phyloP scores from a whole-genome alignment of 1,284 basidiomycete genomes.

The Volvariella volvacea region DNA sequence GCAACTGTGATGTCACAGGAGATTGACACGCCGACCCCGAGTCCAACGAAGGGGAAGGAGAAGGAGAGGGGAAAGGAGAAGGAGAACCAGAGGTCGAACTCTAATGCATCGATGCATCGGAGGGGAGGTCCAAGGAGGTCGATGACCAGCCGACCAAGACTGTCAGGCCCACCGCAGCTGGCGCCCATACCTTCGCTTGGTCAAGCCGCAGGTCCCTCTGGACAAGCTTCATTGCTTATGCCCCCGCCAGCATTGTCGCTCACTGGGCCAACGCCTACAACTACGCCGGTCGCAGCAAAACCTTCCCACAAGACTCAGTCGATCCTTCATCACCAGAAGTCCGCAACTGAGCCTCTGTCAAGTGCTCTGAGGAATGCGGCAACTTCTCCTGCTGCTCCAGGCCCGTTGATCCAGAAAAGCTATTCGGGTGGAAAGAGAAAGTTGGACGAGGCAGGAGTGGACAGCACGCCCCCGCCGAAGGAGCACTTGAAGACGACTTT shows the following conservation, averaged over 20 bases:
- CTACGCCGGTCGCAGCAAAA: conserved; percentile 26
- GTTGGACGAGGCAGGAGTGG: conserved; percentile 38
- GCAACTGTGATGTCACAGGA: conserved; percentile 11
- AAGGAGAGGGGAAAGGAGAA: neutral
- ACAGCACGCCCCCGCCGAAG: conserved; percentile 39
- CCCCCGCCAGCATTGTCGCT: conserved; percentile 29
- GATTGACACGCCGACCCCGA: neutral
- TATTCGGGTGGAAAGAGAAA: conserved; percentile 37
- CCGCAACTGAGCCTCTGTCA: conserved; percentile 18
- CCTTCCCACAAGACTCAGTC: conserved; percentile 13
- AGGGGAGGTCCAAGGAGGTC: conserved; percentile 6
- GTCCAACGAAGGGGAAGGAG: neutral
- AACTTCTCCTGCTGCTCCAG: conserved; percentile 15
- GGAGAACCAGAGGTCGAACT: neutral
- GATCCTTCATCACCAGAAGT: conserved; percentile 18
- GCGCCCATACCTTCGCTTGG: conserved; percentile 15
- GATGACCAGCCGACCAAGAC: conserved; percentile 15
- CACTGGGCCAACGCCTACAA: conserved; percentile 30
- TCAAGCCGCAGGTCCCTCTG: conserved; percentile 13
- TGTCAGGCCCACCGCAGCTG: conserved; percentile 17
- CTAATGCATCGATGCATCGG: neutral
- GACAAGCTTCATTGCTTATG: conserved; percentile 17
- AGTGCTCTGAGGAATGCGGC: conserved; percentile 19
- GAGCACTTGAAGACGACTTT: conserved; percentile 46
- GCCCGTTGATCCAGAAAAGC: conserved; percentile 20